Percentiles rank a stretch among this genome's conserved stretches.
phyloP scores from a whole-genome alignment of 108 stramenopile genomes.

The Stephanodiscus minutulus region DNA sequence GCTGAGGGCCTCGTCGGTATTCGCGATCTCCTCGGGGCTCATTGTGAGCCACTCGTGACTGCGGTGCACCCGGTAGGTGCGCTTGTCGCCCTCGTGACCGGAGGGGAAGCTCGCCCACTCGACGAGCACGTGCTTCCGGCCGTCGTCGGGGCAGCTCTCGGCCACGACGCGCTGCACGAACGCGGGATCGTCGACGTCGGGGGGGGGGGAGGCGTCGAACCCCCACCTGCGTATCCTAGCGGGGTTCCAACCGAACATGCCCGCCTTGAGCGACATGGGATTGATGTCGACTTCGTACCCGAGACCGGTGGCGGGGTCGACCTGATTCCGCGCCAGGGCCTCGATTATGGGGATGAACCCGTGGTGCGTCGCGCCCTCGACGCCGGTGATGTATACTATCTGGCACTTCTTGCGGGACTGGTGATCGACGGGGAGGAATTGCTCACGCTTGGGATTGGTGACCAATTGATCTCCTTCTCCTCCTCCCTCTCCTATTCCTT shows the following conservation, averaged over 20 bases:
- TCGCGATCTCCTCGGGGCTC: conserved; percentile 24
- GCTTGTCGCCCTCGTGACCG: background rate
- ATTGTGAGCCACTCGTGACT: conserved; percentile 12
- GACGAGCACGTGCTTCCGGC: conserved; percentile 17
- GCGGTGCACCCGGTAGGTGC: conserved; percentile 8
- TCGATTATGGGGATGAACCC: background rate
- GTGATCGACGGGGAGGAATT: background rate
- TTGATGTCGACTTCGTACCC: background rate
- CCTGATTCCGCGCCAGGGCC: conserved; percentile 1
- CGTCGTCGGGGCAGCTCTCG: conserved; percentile 22
- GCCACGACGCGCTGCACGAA: background rate
- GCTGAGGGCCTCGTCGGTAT: background rate
- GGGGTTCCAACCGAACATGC: conserved; percentile 1
- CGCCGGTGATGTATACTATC: conserved; percentile 10
- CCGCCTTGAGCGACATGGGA: background rate
- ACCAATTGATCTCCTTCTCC: background rate
- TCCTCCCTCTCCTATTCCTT: too few species aligned
- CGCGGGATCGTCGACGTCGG: conserved; percentile 18
- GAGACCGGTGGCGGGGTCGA: background rate
- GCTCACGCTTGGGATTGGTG: background rate
- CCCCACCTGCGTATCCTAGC: background rate
- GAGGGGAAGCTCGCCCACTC: conserved; percentile 22
- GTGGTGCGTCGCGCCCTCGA: conserved; percentile 10
- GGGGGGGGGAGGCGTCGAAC: background rate
- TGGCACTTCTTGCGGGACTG: background rate